Conservation (phyloP, 257 asterid species). For the Solanum dulcamara region DNA sequence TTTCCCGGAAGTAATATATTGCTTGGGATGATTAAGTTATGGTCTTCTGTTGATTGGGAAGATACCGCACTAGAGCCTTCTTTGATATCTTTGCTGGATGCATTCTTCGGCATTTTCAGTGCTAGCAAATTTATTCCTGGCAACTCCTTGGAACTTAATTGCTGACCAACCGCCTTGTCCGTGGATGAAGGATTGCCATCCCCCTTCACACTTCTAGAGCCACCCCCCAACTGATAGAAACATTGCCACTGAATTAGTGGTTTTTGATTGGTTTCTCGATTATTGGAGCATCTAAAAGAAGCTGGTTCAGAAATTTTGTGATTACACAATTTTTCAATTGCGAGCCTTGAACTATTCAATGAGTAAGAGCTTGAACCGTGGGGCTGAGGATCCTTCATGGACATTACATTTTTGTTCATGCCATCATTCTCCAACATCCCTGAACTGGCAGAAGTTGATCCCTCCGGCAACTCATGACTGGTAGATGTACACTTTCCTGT, state of each 20-base stretch:
- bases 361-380: neutral
- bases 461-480: neutral
- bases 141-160: slow-evolving; percentile 4
- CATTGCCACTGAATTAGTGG: neutral
- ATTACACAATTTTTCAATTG: slow-evolving; percentile 10
- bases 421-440: neutral
- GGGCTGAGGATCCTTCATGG: neutral
- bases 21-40: neutral
- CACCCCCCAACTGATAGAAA: neutral
- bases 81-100: neutral
- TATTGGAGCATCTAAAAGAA: slow-evolving; percentile 10
- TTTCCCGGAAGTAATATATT: neutral
- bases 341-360: neutral
- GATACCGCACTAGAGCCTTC: slow-evolving; percentile 7
- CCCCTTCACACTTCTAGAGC: neutral
- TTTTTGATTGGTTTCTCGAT: neutral
- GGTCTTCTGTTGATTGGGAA: neutral
- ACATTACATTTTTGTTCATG: neutral
- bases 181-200: neutral
- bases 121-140: neutral
- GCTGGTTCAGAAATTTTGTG: slow-evolving; percentile 1
- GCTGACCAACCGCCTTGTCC: neutral
- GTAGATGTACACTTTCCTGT: neutral
- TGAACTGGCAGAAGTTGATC: slow-evolving; percentile 7
- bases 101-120: neutral